Evolutionary conservation across 768 basidiomycete species (phyloP), one percentile per base, ranked within the genome.

Genomic region (Tulasnella sp.): DNA sequence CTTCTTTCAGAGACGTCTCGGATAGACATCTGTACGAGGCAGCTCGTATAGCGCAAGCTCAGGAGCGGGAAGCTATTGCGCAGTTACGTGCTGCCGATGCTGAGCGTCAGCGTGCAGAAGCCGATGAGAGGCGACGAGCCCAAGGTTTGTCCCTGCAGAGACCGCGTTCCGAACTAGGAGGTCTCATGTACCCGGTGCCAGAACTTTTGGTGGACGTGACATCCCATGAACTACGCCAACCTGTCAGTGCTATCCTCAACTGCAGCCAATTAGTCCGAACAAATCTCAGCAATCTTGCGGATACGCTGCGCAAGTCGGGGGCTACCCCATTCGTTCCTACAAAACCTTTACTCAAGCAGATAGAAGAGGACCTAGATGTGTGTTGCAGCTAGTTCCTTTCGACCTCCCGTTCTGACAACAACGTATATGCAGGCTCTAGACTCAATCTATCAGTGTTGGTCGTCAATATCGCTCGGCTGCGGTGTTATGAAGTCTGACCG

Each of bases 201-300:
- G 85, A 87, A 81, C 82, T 87, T 38, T 81, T 87, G 38, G 85
- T 87, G 62, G 87, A 87, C 75, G 85, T 86, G 36, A 86, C 85
- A 0, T 85, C 86, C 79, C 85, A 82, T 74, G 85, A 83, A 79
- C 75, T 84, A 5, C 79, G 83, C 31, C 82, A 83, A 78, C 84
- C 83, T 31, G 81, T 83, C 36, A 83, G 82, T 31, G 84, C 84
- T 6, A 83, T 84, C 77, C 82, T 85, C 14, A 84, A 85, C 77
- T 86, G 86, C 79, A 83, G 84, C 9, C 81, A 83, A 3, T 82
- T 87, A 38, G 85, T 85, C 56, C 83, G 83, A 78, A 81, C 83
- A 38, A 85, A 86, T 62, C 79, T 85, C 21, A 27, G 82, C 12
- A 83, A 81, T 2, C 81, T 86, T 8, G 83, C 82, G 31, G 82